Conservation (phyloP, 257 asterid genomes). For the Leonotis leonurus region DNA sequence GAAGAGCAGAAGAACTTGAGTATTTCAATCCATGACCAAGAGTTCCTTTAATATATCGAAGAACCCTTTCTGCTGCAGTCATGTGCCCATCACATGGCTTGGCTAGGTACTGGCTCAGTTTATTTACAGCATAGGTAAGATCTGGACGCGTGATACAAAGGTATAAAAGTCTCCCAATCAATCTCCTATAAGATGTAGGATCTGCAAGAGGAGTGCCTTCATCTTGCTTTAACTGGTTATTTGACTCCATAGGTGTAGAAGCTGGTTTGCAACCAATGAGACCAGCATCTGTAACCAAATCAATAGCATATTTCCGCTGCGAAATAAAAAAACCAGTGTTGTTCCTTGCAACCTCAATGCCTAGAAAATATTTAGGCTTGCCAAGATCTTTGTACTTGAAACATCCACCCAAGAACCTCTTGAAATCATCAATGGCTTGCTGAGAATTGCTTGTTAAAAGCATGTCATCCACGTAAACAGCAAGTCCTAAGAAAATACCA, state of each 20-base stretch:
- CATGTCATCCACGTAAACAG: not conserved
- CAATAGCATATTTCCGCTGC: not conserved
- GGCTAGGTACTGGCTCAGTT: not conserved
- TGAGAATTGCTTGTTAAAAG: no score
- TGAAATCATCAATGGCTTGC: no score
- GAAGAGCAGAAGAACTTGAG: not conserved
- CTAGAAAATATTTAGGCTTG: not conserved
- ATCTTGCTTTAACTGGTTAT: not conserved
- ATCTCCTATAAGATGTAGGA: not conserved
- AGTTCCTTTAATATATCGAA: not conserved
- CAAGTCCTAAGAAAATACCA: not conserved
- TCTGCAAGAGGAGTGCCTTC: not conserved
- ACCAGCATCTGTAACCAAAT: not conserved
- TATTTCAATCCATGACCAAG: not conserved
- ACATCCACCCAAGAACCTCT: not conserved
- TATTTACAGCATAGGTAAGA: not conserved
- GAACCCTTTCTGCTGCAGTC: not conserved
- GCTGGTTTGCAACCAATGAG: not conserved
- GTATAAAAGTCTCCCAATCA: not conserved
- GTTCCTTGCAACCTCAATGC: not conserved
- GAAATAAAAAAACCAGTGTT: rapidly evolving
- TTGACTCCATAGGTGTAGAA: not conserved
- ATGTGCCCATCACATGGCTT: not conserved
- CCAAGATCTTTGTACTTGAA: not conserved
- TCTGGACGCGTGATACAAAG: not conserved